A percentile compares a stretch with the other conserved stretches of the same genome.
Conservation (phyloP, 345 rosid species). For the Gossypium australe region DNA sequence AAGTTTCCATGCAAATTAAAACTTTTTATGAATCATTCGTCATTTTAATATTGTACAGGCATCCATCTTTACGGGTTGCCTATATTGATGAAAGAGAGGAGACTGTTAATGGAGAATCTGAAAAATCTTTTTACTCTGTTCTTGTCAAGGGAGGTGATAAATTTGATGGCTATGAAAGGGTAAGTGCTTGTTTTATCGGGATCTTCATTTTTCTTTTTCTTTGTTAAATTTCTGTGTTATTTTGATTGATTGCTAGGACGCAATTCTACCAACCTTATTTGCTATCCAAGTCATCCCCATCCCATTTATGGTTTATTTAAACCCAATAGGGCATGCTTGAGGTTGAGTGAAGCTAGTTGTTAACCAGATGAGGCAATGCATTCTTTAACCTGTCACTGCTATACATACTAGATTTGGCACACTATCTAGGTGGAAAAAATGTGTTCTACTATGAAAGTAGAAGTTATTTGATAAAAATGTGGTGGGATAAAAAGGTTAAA, state of each 20-base stretch:
- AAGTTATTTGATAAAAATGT: neutral
- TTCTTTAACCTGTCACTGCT: neutral
- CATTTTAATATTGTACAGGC: constrained; percentile 34
- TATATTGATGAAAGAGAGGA: constrained; percentile 86
- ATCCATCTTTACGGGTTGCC: constrained; percentile 91
- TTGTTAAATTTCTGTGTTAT: neutral
- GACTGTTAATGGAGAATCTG: constrained; percentile 42
- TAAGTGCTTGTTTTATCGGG: constrained; percentile 7
- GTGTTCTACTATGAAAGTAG: neutral
- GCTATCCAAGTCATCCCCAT: neutral
- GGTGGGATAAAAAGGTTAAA: neutral
- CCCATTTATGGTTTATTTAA: neutral
- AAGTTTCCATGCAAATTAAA: constrained; percentile 5
- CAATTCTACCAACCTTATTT: neutral
- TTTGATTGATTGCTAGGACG: neutral
- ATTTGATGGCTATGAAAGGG: constrained; percentile 57
- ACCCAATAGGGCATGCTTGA: neutral
- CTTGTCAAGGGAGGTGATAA: constrained; percentile 81
- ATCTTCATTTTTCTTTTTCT: neutral
- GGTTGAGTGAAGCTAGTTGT: neutral
- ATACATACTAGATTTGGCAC: neutral
- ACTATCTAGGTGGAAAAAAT: neutral
- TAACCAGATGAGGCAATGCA: neutral
- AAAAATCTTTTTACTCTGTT: constrained; percentile 72
- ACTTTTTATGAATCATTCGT: constrained; percentile 6